Conservation (phyloP, 306 rosid genomes). For the Dalbergia cultrata region DNA sequence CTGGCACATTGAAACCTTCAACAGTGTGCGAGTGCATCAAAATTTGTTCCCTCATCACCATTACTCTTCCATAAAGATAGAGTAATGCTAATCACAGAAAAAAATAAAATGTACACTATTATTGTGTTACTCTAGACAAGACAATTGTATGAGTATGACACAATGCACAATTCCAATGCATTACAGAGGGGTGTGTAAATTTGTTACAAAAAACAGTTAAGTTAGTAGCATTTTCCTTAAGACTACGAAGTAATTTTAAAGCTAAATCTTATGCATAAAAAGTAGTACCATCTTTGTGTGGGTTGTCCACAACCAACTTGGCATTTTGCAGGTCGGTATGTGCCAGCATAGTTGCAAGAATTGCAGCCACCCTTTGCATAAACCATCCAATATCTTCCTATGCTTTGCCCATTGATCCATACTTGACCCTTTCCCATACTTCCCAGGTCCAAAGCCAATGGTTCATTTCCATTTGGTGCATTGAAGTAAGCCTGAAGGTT, state of each 20-base stretch:
- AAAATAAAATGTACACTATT: conserved; percentile 5
- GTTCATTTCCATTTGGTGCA: conserved; percentile 77
- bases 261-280: conserved; percentile 3
- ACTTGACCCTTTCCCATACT: conserved; percentile 99
- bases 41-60: too few relatives aligned
- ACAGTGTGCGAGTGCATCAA: background rate
- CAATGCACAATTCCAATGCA: background rate
- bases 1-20: background rate
- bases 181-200: conserved; percentile 13
- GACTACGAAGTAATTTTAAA: conserved; percentile 2
- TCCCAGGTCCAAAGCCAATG: conserved; percentile 84
- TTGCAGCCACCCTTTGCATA: conserved; percentile 84
- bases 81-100: background rate
- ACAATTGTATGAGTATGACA: background rate
- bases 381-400: conserved; percentile 95
- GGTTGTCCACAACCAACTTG: conserved; percentile 91
- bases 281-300: conserved; percentile 82
- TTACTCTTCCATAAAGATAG: background rate
- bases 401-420: conserved; percentile 97
- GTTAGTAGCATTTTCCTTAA: conserved; percentile 18
- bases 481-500: conserved; percentile 78
- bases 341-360: conserved; percentile 74
- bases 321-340: conserved; percentile 69
- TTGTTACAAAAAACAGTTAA: background rate
- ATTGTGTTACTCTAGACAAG: background rate